Conservation (phyloP, 495 filamentous ascomycete genomes). For the Chaetomium fimeti region DNA sequence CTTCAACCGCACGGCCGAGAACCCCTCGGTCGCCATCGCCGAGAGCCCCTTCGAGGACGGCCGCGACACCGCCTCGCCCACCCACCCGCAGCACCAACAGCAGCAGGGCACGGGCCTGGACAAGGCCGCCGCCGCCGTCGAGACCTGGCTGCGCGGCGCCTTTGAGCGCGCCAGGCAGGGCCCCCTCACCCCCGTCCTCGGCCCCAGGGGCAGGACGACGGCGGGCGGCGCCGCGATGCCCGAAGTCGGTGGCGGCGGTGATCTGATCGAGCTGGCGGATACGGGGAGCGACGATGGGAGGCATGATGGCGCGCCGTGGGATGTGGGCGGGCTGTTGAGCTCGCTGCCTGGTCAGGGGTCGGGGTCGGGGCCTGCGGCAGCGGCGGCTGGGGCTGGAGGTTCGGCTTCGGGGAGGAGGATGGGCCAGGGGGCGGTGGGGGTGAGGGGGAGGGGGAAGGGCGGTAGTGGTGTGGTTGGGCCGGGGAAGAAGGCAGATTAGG, state of each 20-base stretch:
- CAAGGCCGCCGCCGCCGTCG: slow-evolving; percentile 78
- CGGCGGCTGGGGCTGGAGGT: not conserved
- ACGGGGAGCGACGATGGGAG: slow-evolving; percentile 53
- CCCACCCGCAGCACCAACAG: not conserved
- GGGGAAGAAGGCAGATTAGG: slow-evolving; percentile 40
- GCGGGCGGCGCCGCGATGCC: slow-evolving; percentile 23
- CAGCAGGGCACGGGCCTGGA: slow-evolving; percentile 57
- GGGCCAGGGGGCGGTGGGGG: slow-evolving; percentile 29
- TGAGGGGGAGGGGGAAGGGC: slow-evolving; percentile 18
- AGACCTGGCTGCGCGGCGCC: slow-evolving; percentile 83
- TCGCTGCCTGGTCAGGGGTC: slow-evolving; percentile 14
- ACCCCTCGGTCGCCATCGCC: slow-evolving; percentile 41
- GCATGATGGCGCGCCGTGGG: slow-evolving; percentile 17
- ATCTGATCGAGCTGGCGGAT: slow-evolving; percentile 85
- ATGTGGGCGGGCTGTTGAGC: slow-evolving; percentile 25
- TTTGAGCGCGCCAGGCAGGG: slow-evolving; percentile 52
- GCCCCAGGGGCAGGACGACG: slow-evolving; percentile 41
- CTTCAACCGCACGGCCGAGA: slow-evolving; percentile 38
- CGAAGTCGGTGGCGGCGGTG: slow-evolving; percentile 53
- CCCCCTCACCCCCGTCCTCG: slow-evolving; percentile 49
- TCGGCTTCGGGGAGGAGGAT: slow-evolving; percentile 35
- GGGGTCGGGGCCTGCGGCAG: too few species aligned
- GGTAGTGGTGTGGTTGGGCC: not conserved
- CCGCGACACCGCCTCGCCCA: slow-evolving; percentile 36
- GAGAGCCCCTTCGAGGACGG: slow-evolving; percentile 52